Base-by-base conservation (phyloP, 2,329 filamentous ascomycete genomes). In the Alternaria infectoria region DNA sequence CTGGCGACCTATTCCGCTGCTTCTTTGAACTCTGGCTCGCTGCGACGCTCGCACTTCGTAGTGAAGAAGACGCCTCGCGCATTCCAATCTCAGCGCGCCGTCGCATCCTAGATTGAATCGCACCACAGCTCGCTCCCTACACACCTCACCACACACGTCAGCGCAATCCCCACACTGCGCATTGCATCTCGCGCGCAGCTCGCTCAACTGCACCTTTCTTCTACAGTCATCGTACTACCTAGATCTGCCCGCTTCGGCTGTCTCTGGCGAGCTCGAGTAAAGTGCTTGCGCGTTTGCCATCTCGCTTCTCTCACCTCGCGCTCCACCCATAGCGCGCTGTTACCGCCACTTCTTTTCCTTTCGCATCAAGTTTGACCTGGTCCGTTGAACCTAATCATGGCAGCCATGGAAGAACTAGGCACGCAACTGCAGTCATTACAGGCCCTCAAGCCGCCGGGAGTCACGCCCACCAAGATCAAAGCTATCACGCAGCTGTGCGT, bases 351-450 rank as follows among this genome's bases (percentile, higher is more conserved):
- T 61, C 52, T 43, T 64, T 70, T 65, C 61, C 65, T 68, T 67
- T 71, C 54, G 62, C 57, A 40, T 67, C 66, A 64, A 65, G 44
- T 69, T 65, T 74, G 64, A 68, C 58, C 69, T 66, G 72, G 59
- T 68, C 64, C 58, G 65, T 62, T 69, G 72, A 73, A 69, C 62
- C 65, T 76, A 77, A 76, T 62, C 73, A 83, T 83, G 81, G 91
- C 93, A 79, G 89, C 92, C 82, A 91, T 97, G 88, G 89, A 92
- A 84, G 94, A 98, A 81, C 85, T 99, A 83, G 95, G 97, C 83
- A 87, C 89, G 76, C 91, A 92, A 82, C 88, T 99, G 79, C 93
- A 96, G 85, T 94, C 92, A 77, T 94, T 99, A 90, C 91, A 95
- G 76, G 87, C 87, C 71, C 86, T 97, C 77, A 98, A 97, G 83